A percentile compares a stretch with the other conserved stretches of the same genome.
These are phyloP conservation scores for Nicotiana undulata DNA, from an alignment of 257 asterid genomes.

Conservation along the genomic window DNA sequence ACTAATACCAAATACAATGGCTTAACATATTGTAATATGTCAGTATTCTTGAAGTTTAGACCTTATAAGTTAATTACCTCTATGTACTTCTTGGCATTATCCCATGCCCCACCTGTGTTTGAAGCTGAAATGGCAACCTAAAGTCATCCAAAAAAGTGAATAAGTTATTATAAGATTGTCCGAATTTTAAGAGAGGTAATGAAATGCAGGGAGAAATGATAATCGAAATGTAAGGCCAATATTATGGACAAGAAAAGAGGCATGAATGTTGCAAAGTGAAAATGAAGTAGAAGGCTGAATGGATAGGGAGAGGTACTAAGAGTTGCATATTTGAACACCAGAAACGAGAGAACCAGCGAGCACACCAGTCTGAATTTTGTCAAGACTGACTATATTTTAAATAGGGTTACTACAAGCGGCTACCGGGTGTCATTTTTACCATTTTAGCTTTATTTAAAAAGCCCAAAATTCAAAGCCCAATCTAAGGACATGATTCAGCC, in stretches of 20 bases:
- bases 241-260: too few species aligned
- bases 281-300: background rate
- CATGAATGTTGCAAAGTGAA: background rate
- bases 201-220: background rate
- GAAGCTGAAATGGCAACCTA: constrained; percentile 69
- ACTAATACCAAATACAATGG: background rate
- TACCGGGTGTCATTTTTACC: too few species aligned
- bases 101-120: constrained; percentile 68
- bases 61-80: constrained; percentile 30
- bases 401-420: too few species aligned
- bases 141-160: background rate
- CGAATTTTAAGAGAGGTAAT: background rate
- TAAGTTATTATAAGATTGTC: background rate
- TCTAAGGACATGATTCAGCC: background rate
- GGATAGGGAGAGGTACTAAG: background rate
- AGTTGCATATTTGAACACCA: constrained; percentile 33
- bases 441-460: background rate
- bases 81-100: constrained; percentile 65
- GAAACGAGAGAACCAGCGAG: constrained; percentile 55
- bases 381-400: too few species aligned
- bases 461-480: background rate
- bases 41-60: background rate
- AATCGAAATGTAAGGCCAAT: background rate
- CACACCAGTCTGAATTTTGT: constrained; percentile 21
- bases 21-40: background rate